Evolutionary conservation across 1,284 basidiomycete species (phyloP).

Genomic region (Trametes sp.): DNA sequence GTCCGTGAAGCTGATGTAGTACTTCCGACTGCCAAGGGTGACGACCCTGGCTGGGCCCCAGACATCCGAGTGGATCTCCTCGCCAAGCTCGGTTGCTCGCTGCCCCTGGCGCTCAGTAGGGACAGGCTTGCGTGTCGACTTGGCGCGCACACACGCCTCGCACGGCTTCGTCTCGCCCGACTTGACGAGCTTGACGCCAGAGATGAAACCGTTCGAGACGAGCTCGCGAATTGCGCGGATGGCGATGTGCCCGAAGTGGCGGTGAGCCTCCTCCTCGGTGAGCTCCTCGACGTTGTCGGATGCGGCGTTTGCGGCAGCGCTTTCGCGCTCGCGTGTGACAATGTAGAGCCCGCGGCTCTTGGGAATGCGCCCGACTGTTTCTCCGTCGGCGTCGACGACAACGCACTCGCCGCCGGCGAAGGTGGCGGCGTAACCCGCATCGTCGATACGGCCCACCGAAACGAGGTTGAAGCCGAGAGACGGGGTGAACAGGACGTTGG

Average conservation of each 20-base stretch:
- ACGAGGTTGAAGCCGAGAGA: conserved; percentile 45
- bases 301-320: not conserved
- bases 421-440: conserved; percentile 33
- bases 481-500: conserved; percentile 44
- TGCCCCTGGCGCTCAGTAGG: conserved; percentile 41
- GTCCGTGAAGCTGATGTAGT: conserved; percentile 40
- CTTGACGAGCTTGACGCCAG: conserved; percentile 38
- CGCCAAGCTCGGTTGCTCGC: conserved; percentile 38
- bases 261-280: conserved; percentile 41
- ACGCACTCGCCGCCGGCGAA: conserved; percentile 34
- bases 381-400: not conserved
- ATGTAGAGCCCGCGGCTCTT: not conserved
- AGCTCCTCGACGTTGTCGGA: not conserved
- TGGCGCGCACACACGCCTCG: conserved; percentile 44
- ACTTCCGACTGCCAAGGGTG: conserved; percentile 34
- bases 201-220: conserved; percentile 40
- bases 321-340: not conserved
- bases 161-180: conserved; percentile 31
- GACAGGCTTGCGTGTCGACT: conserved; percentile 40
- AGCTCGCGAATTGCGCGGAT: conserved; percentile 36
- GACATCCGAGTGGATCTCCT: conserved; percentile 47
- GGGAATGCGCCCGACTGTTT: not conserved
- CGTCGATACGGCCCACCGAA: conserved; percentile 41
- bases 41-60: conserved; percentile 44
- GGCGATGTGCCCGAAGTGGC: conserved; percentile 46